A percentile compares a stretch with the other conserved stretches of the same genome.
phyloP scores from a whole-genome alignment of 2,329 filamentous ascomycete genomes.

The Botryosphaeria agaves region DNA sequence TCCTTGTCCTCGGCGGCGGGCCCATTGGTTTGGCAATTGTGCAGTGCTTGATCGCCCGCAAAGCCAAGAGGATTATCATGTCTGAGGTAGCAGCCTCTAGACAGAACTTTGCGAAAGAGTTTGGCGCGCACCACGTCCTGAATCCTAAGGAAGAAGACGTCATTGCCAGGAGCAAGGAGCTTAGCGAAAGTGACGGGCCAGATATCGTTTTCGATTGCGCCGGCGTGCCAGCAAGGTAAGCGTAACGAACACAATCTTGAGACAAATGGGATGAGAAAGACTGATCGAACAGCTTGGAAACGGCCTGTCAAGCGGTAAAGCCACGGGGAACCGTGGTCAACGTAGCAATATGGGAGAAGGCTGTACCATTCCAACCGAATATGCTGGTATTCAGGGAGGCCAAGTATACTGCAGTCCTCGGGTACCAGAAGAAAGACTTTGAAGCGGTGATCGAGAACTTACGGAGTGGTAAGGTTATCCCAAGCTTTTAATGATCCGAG shows the following conservation, averaged over 20 bases:
- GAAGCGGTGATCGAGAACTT: constrained; percentile 38
- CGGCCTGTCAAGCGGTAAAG: constrained; percentile 30
- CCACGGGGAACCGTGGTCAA: constrained; percentile 42
- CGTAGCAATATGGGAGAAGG: constrained; percentile 46
- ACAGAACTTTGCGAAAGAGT: constrained; percentile 32
- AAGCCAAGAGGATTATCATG: constrained; percentile 38
- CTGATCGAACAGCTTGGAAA: constrained; percentile 11
- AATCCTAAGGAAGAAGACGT: constrained; percentile 35
- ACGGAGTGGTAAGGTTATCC: constrained; percentile 10
- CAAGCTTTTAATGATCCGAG: background rate
- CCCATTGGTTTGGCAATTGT: constrained; percentile 45
- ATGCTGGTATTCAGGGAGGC: constrained; percentile 36
- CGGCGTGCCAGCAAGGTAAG: constrained; percentile 32
- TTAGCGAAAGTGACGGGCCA: constrained; percentile 33
- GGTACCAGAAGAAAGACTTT: constrained; percentile 37
- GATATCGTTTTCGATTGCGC: constrained; percentile 46
- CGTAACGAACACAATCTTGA: constrained; percentile 13
- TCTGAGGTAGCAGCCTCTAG: constrained; percentile 35
- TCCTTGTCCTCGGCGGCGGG: constrained; percentile 41
- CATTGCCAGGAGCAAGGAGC: constrained; percentile 23
- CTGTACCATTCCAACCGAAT: constrained; percentile 35
- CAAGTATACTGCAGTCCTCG: constrained; percentile 30
- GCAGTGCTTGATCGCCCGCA: constrained; percentile 37
- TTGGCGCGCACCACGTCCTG: constrained; percentile 33
- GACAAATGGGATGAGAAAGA: no score